Conservation (phyloP, 352 stramenopile genomes). For the Synura sp. region DNA sequence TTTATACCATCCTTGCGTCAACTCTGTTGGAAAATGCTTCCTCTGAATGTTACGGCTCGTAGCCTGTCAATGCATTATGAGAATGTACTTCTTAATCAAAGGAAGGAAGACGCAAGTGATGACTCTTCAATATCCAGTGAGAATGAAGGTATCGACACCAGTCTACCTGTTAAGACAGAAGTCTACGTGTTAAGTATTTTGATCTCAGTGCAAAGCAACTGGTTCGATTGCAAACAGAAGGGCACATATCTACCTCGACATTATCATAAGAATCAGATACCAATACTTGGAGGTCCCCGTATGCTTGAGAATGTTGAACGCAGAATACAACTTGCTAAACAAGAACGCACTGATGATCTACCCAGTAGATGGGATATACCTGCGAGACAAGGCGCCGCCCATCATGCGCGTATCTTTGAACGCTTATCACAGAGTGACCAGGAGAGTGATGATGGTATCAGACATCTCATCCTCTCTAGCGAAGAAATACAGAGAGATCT, state of each 20-base stretch:
- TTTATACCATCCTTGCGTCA: conserved; percentile 39
- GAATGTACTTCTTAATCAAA: conserved; percentile 37
- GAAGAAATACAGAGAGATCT: conserved; percentile 39
- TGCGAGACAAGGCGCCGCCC: conserved; percentile 32
- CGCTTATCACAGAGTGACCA: conserved; percentile 39
- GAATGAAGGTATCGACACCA: conserved; percentile 40
- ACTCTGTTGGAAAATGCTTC: conserved; percentile 35
- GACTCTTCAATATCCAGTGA: conserved; percentile 39
- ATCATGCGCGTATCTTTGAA: conserved; percentile 32
- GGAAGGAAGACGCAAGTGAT: conserved; percentile 36
- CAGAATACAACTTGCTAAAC: conserved; percentile 32
- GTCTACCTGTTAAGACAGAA: conserved; percentile 35
- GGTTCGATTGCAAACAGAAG: conserved; percentile 37
- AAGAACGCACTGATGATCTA: conserved; percentile 30
- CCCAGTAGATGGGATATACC: conserved; percentile 39
- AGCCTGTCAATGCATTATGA: conserved; percentile 41
- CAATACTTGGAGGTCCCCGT: conserved; percentile 31
- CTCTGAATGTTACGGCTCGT: conserved; percentile 33
- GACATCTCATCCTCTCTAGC: conserved; percentile 34
- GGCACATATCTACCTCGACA: conserved; percentile 37
- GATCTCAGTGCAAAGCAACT: conserved; percentile 39
- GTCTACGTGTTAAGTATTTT: conserved; percentile 35
- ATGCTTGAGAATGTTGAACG: conserved; percentile 36
- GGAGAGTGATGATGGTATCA: conserved; percentile 38
- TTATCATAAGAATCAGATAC: conserved; percentile 40